Evolutionary conservation across 2,329 filamentous ascomycete species (phyloP).

Genomic region (Neonectria coccinea): DNA sequence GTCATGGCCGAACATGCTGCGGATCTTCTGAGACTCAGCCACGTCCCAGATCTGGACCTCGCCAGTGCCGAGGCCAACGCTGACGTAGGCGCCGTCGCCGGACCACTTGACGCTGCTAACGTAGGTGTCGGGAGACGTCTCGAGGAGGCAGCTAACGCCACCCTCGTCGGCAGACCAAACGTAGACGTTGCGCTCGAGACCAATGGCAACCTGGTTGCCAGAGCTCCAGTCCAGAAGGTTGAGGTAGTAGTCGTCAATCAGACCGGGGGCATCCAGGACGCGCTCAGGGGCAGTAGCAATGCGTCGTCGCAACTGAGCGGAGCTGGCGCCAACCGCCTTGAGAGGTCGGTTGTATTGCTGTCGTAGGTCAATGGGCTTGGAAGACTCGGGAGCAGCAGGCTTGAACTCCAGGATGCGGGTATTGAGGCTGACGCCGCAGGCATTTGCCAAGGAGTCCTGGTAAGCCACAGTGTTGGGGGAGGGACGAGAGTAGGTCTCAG

Average conservation of each 20-base stretch:
- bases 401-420: constrained; percentile 98
- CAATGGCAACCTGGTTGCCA: constrained; percentile 97
- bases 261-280: constrained; percentile 93
- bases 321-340: constrained; percentile 77
- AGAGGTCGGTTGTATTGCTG: constrained; percentile 98
- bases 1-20: constrained; percentile 98
- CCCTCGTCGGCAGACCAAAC: constrained; percentile 98
- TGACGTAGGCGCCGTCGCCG: constrained; percentile 94
- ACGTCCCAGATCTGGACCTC: constrained; percentile 99
- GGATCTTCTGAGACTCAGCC: constrained; percentile 92
- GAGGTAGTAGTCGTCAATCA: constrained; percentile 99
- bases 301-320: constrained; percentile 89
- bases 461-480: constrained; percentile 92
- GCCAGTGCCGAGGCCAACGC: constrained; percentile 92
- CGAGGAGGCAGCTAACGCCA: constrained; percentile 86
- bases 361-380: constrained; percentile 96
- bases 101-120: constrained; percentile 99
- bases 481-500: constrained; percentile 77
- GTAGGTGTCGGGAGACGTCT: constrained; percentile 91
- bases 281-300: constrained; percentile 96
- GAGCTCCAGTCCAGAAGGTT: constrained; percentile 99
- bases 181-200: constrained; percentile 95
- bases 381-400: constrained; percentile 96
- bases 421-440: constrained; percentile 92
- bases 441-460: constrained; percentile 88